These are phyloP conservation scores for Amanita phalloides DNA, from an alignment of 768 basidiomycete genomes.

Conservation along the genomic window DNA sequence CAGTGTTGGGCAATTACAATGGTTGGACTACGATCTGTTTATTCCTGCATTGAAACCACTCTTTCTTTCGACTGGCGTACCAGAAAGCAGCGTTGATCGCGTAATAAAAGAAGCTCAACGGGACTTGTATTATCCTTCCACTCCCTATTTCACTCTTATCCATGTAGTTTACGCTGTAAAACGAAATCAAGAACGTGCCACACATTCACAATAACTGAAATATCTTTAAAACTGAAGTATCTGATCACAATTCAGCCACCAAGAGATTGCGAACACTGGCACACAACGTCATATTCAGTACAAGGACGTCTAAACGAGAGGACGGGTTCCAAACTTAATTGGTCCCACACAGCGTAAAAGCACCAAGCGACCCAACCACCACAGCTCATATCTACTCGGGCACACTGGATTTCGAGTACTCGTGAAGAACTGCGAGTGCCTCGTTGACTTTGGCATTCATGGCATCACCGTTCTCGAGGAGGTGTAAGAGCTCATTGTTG, in stretches of 20 bases:
- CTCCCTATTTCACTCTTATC: constrained; percentile 37
- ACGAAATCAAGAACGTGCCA: constrained; percentile 10
- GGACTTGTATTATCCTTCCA: constrained; percentile 52
- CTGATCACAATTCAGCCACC: neutral
- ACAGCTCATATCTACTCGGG: constrained; percentile 4
- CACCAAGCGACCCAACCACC: constrained; percentile 1
- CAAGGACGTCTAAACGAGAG: constrained; percentile 6
- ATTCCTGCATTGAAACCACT: constrained; percentile 53
- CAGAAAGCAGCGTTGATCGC: constrained; percentile 40
- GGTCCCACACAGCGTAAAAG: constrained; percentile 1
- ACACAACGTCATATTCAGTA: constrained; percentile 1
- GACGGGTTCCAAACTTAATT: constrained; percentile 6
- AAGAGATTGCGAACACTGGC: neutral
- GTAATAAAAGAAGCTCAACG: constrained; percentile 54
- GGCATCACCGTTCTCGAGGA: constrained; percentile 74
- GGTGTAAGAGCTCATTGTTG: constrained; percentile 82
- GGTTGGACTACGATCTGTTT: constrained; percentile 63
- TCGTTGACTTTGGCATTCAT: constrained; percentile 88
- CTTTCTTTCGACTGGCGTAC: constrained; percentile 40
- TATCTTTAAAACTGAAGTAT: neutral
- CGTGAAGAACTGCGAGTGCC: constrained; percentile 81
- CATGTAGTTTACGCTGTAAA: constrained; percentile 50
- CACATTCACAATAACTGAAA: neutral
- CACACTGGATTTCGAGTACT: constrained; percentile 46
- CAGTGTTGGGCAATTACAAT: constrained; percentile 59